Conservation (phyloP, 257 asterid genomes). For the Nicotiana sylvestris region DNA sequence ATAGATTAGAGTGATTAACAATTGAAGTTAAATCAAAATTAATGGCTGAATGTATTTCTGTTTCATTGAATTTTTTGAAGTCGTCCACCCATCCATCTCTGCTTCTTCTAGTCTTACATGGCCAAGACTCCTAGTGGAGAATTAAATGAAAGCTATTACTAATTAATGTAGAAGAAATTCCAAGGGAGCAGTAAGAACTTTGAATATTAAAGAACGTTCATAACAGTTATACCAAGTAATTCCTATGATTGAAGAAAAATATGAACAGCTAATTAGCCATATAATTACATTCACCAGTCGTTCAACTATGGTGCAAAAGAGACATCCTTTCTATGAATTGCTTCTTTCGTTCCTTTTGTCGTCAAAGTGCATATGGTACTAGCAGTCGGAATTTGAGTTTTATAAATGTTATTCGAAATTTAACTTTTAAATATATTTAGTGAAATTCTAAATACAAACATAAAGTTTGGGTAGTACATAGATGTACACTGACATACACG, state of each 20-base stretch:
- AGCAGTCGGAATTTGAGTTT: no score
- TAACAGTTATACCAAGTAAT: background rate
- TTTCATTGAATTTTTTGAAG: background rate
- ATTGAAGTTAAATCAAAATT: background rate
- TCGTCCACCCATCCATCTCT: background rate
- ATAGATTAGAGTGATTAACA: background rate
- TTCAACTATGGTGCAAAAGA: background rate
- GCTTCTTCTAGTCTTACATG: background rate
- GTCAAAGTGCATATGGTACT: no score
- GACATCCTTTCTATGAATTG: background rate
- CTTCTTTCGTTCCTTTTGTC: no score
- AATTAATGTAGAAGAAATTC: background rate
- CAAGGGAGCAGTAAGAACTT: no score
- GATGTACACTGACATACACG: no score
- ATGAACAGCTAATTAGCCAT: background rate
- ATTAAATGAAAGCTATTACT: background rate
- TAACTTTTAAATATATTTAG: no score
- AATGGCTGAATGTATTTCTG: background rate
- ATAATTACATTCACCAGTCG: background rate
- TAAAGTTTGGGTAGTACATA: no score
- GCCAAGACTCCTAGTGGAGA: background rate
- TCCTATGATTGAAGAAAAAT: background rate
- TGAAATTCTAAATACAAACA: no score
- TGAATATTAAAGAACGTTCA: no score
- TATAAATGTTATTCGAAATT: no score